A percentile compares a stretch with the other conserved stretches of the same genome.
These are phyloP conservation scores for Pythium volutum DNA, from an alignment of 352 stramenopile genomes.

Conservation along the genomic window DNA sequence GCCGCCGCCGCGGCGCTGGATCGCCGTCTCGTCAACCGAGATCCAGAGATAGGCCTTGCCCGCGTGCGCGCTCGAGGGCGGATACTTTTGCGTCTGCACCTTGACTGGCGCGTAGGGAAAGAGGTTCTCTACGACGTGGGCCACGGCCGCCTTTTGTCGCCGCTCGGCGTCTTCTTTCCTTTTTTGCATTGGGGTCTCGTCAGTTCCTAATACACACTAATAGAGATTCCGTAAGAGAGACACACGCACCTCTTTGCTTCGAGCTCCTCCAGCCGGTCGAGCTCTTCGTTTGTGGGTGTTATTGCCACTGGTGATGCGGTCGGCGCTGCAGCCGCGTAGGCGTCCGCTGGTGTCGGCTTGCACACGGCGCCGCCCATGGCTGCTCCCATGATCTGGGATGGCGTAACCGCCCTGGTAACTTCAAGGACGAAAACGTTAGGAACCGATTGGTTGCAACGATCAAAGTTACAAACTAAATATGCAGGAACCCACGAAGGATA, in stretches of 20 bases:
- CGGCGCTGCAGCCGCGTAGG: conserved; percentile 8
- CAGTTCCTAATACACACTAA: background rate
- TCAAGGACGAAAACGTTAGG: conserved; percentile 7
- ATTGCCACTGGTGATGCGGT: background rate
- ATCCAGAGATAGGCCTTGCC: conserved; percentile 77
- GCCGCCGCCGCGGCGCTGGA: conserved; percentile 45
- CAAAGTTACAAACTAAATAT: conserved; percentile 1
- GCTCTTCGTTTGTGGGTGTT: conserved; percentile 31
- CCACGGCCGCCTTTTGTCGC: conserved; percentile 51
- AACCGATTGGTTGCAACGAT: background rate
- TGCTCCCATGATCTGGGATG: conserved; percentile 23
- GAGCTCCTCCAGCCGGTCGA: conserved; percentile 58
- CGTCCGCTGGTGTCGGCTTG: conserved; percentile 27
- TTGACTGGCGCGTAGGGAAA: conserved; percentile 73
- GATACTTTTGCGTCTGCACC: conserved; percentile 74
- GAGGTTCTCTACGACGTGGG: conserved; percentile 72
- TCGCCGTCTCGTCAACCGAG: conserved; percentile 59
- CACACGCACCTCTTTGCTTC: conserved; percentile 41
- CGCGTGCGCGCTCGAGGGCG: conserved; percentile 46
- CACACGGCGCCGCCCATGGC: conserved; percentile 37
- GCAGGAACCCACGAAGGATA: background rate
- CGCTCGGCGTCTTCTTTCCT: conserved; percentile 46
- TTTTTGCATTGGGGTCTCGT: too few relatives aligned
- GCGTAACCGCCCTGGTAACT: background rate
- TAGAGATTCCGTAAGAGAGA: background rate